Evolutionary conservation across 2,329 filamentous ascomycete genomes (phyloP), one percentile per base, ranked within the genome.

Genomic region (Cadophora malorum): DNA sequence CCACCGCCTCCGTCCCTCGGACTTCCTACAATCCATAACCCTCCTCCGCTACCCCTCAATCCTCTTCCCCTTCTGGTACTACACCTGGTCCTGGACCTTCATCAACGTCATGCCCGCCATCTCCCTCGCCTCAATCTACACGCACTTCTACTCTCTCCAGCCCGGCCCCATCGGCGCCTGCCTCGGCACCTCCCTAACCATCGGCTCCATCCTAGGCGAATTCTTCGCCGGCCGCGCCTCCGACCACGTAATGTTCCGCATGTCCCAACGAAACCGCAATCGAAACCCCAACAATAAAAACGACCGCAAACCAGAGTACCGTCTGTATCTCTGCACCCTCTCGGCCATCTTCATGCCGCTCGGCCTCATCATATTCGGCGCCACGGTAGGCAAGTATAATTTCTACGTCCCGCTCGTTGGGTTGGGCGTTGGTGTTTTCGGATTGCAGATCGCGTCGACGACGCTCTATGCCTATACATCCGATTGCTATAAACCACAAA

Each of bases 1-100:
- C 8, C 75, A 73, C n/a, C 59, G 63, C 5, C 71, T 77, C 16
- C 75, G 71, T 25, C 58, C 68, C 3, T 41, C 68, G 19, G 73
- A 76, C 56, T 77, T 76, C 69, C 66, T 74, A 16, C 41, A 75
- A 63, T 74, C 74, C 4, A 71, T 76, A 25, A 47, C 61, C 19
- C 75, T 77, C 72, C 72, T 77, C 38, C 70, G 73, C 49, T 77
- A 76, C 55, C 74, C 75, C 12, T 73, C 71, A 3, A 65, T 77
- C 55, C 9, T 71, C 31, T 72, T 77, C 60, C 72, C 75, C 4
- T 75, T 75, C 64, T 74, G 70, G 69, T 77, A 77, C 58, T 77
- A 76, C 55, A 73, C 67, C n/a, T 73, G 69, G 69, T 64, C 69
- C 21, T 76, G 75, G 75, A 74, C 74, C 4, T 76, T 76, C 50